Evolutionary conservation across 1,139 yeast species (phyloP).

Genomic region (Yamadazyma mexicana): DNA sequence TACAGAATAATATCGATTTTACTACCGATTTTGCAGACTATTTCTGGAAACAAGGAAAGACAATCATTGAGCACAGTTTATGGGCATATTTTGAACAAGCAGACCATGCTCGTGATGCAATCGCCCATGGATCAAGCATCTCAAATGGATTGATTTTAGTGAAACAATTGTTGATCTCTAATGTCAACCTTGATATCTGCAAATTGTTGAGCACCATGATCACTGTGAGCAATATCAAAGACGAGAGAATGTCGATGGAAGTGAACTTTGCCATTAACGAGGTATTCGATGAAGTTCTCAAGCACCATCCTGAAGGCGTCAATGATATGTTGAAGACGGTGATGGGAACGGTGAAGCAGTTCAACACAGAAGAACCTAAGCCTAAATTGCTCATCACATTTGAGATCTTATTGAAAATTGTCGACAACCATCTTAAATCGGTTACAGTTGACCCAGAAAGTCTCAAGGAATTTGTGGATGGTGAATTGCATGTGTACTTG

Average conservation of each 20-base stretch:
- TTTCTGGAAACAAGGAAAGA: constrained; percentile 25
- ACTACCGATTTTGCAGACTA: constrained; percentile 27
- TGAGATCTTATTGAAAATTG: constrained; percentile 2
- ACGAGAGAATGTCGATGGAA: constrained; percentile 21
- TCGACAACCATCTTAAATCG: not conserved
- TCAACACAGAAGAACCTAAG: not conserved
- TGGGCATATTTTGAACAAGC: constrained; percentile 25
- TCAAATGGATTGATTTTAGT: constrained; percentile 33
- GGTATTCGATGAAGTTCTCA: constrained; percentile 31
- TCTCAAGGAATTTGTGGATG: not conserved
- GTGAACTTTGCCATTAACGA: constrained; percentile 28
- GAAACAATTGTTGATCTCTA: constrained; percentile 36
- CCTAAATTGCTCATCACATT: constrained; percentile 4
- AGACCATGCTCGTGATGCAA: not conserved
- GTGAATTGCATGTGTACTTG: not conserved
- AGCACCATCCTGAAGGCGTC: constrained; percentile 12
- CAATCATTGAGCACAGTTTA: constrained; percentile 25
- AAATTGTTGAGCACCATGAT: constrained; percentile 26
- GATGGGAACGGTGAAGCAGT: not conserved
- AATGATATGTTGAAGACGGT: not conserved
- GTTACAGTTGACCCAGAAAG: not conserved
- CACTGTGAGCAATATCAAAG: constrained; percentile 12
- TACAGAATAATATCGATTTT: constrained; percentile 17
- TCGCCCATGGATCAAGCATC: constrained; percentile 9
- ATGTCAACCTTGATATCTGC: constrained; percentile 19